phyloP scores from a whole-genome alignment of 1,139 yeast species.

The Blastobotrys persicus region DNA sequence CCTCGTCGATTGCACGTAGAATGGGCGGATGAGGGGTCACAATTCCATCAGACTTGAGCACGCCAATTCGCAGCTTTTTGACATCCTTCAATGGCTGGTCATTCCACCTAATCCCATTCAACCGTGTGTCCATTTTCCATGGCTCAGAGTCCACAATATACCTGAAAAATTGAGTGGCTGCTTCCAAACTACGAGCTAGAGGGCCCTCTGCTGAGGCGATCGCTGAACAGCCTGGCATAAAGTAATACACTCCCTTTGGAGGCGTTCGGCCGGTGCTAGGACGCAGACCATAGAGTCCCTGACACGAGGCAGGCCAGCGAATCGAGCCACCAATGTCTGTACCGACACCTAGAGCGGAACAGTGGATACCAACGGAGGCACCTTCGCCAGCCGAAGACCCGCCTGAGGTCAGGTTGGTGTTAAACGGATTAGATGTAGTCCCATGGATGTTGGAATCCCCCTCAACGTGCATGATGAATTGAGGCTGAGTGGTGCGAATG shows the following conservation, averaged over 20 bases:
- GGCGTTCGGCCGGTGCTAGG: conserved; percentile 52
- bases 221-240: conserved; percentile 49
- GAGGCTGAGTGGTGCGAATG: conserved; percentile 59
- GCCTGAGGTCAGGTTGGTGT: conserved; percentile 48
- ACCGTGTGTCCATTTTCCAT: conserved; percentile 55
- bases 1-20: conserved; percentile 41
- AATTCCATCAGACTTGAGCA: conserved; percentile 17
- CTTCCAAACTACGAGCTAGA: conserved; percentile 15
- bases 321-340: conserved; percentile 61
- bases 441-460: conserved; percentile 50
- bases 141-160: conserved; percentile 52
- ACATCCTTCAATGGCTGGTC: conserved; percentile 18
- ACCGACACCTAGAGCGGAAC: conserved; percentile 52
- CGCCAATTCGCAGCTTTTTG: conserved; percentile 18
- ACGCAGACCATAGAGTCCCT: conserved; percentile 49
- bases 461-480: conserved; percentile 54
- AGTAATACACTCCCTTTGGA: conserved; percentile 40
- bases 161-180: conserved; percentile 45
- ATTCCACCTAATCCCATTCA: conserved; percentile 50
- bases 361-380: conserved; percentile 51
- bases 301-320: conserved; percentile 50
- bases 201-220: conserved; percentile 24
- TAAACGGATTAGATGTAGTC: conserved; percentile 47
- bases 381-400: conserved; percentile 70
- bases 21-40: conserved; percentile 52